phyloP scores from a whole-genome alignment of 106 monocot genomes.

The Allium sativum region DNA sequence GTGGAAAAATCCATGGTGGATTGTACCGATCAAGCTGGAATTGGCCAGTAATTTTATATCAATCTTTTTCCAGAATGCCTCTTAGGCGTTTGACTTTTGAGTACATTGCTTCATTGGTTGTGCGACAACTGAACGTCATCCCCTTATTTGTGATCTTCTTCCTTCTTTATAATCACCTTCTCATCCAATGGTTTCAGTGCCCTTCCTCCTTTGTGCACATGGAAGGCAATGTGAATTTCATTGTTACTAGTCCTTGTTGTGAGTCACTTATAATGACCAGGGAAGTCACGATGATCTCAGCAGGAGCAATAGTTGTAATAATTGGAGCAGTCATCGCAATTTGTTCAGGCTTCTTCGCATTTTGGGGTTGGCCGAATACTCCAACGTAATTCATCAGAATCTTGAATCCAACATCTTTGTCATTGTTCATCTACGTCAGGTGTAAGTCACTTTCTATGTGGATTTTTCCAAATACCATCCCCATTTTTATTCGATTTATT shows the following conservation, averaged over 20 bases:
- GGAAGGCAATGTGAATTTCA: constrained; percentile 78
- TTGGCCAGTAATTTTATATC: constrained; percentile 26
- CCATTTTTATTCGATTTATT: constrained; percentile 27
- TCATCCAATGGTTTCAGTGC: constrained; percentile 72
- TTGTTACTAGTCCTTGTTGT: constrained; percentile 28
- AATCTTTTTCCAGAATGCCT: constrained; percentile 62
- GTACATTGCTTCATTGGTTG: constrained; percentile 45
- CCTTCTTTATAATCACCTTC: constrained; percentile 64
- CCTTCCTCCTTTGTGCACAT: constrained; percentile 56
- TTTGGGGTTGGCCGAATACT: constrained; percentile 66
- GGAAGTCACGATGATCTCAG: constrained; percentile 37
- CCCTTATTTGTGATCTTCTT: constrained; percentile 67
- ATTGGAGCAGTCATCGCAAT: constrained; percentile 70
- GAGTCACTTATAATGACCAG: constrained; percentile 14
- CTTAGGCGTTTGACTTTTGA: constrained; percentile 54
- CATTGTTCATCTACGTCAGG: constrained; percentile 35
- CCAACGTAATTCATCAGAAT: constrained; percentile 91
- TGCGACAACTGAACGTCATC: constrained; percentile 61
- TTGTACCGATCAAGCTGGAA: constrained; percentile 76
- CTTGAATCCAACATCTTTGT: constrained; percentile 80
- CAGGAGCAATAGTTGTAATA: constrained; percentile 19
- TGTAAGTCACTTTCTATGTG: constrained; percentile 84
- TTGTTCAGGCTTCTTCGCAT: constrained; percentile 59
- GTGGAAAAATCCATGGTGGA: constrained; percentile 87
- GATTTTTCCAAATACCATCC: constrained; percentile 63